phyloP scores from a whole-genome alignment of 345 rosid species.

The Adansonia digitata region DNA sequence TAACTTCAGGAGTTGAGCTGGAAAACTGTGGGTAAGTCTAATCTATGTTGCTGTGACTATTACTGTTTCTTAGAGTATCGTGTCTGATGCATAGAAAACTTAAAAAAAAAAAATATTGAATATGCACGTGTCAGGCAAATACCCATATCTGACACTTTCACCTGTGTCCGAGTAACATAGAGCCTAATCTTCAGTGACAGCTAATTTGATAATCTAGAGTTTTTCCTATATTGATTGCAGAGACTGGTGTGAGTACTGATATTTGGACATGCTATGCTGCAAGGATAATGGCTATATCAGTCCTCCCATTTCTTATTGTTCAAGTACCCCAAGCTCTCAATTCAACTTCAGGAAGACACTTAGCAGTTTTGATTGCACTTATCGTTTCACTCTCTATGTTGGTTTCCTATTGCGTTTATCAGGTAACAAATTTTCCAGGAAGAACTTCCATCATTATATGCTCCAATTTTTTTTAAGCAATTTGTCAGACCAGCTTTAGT shows the following conservation, averaged over 20 bases:
- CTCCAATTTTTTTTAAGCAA: not conserved
- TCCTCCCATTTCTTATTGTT: constrained; percentile 76
- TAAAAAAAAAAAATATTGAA: too few relatives aligned
- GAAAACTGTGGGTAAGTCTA: not conserved
- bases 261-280: constrained; percentile 81
- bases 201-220: not conserved
- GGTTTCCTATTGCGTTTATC: constrained; percentile 79
- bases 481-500: not conserved
- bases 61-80: too few relatives aligned
- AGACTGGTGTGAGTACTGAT: constrained; percentile 72
- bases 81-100: too few relatives aligned
- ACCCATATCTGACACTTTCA: too few relatives aligned
- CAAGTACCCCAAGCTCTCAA: constrained; percentile 66
- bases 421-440: constrained; percentile 37
- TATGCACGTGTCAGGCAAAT: too few relatives aligned
- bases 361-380: constrained; percentile 63
- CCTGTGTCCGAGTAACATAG: too few relatives aligned
- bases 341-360: constrained; percentile 67
- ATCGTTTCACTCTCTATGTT: constrained; percentile 48
- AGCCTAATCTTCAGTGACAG: not conserved
- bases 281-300: constrained; percentile 70
- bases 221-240: constrained; percentile 26
- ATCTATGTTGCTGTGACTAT: too few relatives aligned
- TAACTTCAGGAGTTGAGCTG: not conserved
- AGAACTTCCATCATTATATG: not conserved